Conservation (phyloP, 208 protist genomes). For the Leishmania tarentolae region DNA sequence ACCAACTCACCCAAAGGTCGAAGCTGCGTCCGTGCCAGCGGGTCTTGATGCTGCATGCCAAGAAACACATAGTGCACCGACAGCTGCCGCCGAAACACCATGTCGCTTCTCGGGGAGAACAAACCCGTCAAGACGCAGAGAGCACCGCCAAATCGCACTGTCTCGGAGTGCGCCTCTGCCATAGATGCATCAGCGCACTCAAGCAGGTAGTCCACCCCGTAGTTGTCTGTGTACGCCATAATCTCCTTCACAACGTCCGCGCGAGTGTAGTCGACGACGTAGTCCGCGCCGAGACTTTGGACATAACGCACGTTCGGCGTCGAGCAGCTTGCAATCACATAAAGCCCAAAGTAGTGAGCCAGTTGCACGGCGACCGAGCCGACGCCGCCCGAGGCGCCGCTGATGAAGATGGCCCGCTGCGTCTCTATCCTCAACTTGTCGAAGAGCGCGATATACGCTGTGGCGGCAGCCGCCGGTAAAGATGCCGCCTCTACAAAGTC, state of each 20-base stretch:
- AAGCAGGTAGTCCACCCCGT: conserved; percentile 87
- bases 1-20: conserved; percentile 39
- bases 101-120: conserved; percentile 27
- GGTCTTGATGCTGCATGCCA: conserved; percentile 39
- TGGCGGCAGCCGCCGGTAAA: conserved; percentile 59
- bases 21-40: conserved; percentile 42
- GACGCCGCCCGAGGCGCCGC: conserved; percentile 72
- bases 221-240: conserved; percentile 47
- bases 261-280: conserved; percentile 72
- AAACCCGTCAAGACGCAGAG: conserved; percentile 62
- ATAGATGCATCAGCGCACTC: conserved; percentile 49
- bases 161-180: conserved; percentile 45
- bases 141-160: conserved; percentile 66
- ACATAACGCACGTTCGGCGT: conserved; percentile 60
- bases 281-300: conserved; percentile 60
- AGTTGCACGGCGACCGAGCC: conserved; percentile 78
- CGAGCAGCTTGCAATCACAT: conserved; percentile 68
- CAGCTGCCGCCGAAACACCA: conserved; percentile 63
- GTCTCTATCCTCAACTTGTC: conserved; percentile 70
- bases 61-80: conserved; percentile 70
- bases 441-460: conserved; percentile 77
- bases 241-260: conserved; percentile 55
- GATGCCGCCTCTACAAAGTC: conserved; percentile 75
- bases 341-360: conserved; percentile 72
- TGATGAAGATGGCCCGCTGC: conserved; percentile 76